Evolutionary conservation across 176 grass and related monocot genomes (phyloP), one percentile per base, ranked within the genome.

Genomic region (Leersia perrieri): DNA sequence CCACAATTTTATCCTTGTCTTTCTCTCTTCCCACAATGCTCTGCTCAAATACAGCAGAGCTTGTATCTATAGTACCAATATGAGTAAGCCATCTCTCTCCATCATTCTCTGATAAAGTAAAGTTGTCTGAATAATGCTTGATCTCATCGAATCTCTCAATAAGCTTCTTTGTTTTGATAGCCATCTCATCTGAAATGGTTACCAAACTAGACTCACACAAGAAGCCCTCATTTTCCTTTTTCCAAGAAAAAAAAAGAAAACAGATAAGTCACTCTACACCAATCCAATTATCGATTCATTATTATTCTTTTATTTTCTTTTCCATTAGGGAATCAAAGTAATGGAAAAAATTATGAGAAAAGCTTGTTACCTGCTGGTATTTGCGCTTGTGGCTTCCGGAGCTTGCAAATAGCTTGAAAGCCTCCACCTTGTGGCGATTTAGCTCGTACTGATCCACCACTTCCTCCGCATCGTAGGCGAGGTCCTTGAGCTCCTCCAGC

Each of bases 131-230:
- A 71, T 73, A 76, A 33, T 84, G 60, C 34, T 65, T n/a, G 51
- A 76, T 53, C 28, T 84, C 69, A 13, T 77, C 64, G 67, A 84
- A 84, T 66, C 61, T 68, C 30, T 84, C 22, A 63, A 39, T 84
- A 68, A 84, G 34, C 11, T 10, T 0, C 41, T 57, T 69, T 11
- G 41, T 61, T 74, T 72, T 76, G 7, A 49, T 4, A 74, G 70
- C 66, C 32, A 83, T 42, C 31, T 83, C 34, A 35, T 73, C 22
- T 31, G 32, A 5, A 26, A 75, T 44, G 3, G 70, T 57, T 6
- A 75, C 38, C 0, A 15, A 14, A 63, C 22, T 16, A 75, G 2
- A 42, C 34, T 63, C 23, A 65, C 57, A 47, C 9, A 68, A 75
- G 8, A 63, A 60, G 18, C 75, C 36, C 45, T 58, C 63, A 47